Conservation (phyloP, 192 early-diverging fungal species). For the Pecoramyces ruminantium region DNA sequence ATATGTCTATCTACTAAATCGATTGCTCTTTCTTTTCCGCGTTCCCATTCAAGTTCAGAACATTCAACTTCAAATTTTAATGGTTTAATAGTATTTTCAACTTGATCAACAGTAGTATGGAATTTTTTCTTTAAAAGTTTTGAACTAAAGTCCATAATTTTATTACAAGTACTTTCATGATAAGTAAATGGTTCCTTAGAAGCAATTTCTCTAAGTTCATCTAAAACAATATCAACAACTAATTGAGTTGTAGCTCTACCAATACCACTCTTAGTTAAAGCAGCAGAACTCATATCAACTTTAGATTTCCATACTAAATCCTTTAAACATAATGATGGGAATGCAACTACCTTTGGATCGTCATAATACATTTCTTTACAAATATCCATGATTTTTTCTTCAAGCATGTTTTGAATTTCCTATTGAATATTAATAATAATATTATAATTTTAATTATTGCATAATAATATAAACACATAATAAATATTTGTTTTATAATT, state of each 20-base stretch:
- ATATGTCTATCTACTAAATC: conserved; percentile 63
- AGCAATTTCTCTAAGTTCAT: conserved; percentile 60
- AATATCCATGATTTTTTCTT: conserved; percentile 75
- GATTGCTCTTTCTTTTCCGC: conserved; percentile 67
- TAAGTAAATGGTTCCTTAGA: conserved; percentile 64
- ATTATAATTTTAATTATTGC: no score
- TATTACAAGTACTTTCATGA: conserved; percentile 61
- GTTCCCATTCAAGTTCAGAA: conserved; percentile 78
- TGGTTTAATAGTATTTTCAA: conserved; percentile 97
- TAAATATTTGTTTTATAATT: no score
- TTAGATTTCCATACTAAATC: conserved; percentile 71
- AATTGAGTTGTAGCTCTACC: conserved; percentile 81
- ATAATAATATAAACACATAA: no score
- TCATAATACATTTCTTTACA: conserved; percentile 86
- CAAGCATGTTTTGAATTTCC: conserved; percentile 78
- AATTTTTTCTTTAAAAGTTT: conserved; percentile 76
- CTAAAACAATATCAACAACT: conserved; percentile 71
- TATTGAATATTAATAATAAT: no score
- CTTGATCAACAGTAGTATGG: conserved; percentile 82
- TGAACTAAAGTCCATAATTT: conserved; percentile 66
- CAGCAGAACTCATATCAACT: conserved; percentile 62
- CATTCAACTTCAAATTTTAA: conserved; percentile 96
- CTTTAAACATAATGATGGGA: conserved; percentile 31
- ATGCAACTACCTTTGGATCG: conserved; percentile 46
- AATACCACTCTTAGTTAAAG: conserved; percentile 85